These are phyloP conservation scores for Phallus indusiatus DNA, from an alignment of 768 basidiomycete genomes.

Conservation along the genomic window DNA sequence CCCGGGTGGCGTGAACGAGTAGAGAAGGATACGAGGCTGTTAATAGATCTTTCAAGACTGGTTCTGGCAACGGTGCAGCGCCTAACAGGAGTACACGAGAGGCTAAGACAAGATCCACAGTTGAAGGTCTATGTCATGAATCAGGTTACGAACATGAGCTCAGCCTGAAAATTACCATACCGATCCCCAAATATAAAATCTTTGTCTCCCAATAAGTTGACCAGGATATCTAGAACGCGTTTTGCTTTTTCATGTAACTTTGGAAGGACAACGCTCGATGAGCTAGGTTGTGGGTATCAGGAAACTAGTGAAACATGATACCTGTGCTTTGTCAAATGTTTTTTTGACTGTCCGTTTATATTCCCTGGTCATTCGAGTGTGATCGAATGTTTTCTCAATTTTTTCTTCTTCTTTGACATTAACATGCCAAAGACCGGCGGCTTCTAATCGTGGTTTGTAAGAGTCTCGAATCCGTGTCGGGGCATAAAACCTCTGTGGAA, in stretches of 20 bases:
- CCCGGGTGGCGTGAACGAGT: constrained; percentile 45
- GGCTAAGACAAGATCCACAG: constrained; percentile 57
- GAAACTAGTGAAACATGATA: constrained; percentile 16
- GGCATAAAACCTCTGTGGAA: constrained; percentile 70
- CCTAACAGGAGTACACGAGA: constrained; percentile 56
- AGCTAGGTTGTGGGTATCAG: no score
- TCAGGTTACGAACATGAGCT: neutral
- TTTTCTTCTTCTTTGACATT: constrained; percentile 32
- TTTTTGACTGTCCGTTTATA: constrained; percentile 29
- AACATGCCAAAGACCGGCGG: constrained; percentile 52
- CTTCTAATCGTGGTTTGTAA: constrained; percentile 49
- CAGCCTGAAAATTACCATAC: constrained; percentile 24
- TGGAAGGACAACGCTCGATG: neutral
- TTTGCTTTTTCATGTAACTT: constrained; percentile 56
- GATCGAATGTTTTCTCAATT: constrained; percentile 19
- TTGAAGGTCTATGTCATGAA: constrained; percentile 38
- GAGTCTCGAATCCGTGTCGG: constrained; percentile 50
- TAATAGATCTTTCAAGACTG: constrained; percentile 45
- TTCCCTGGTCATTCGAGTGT: neutral
- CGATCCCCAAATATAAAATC: constrained; percentile 42
- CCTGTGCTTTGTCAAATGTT: constrained; percentile 60
- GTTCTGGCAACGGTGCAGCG: constrained; percentile 52
- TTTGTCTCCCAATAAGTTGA: constrained; percentile 41
- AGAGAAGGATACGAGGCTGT: constrained; percentile 47
- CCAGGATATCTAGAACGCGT: constrained; percentile 46